Evolutionary conservation across 805 yeast species (phyloP).

Genomic region (Isabelozyma gotoi): DNA sequence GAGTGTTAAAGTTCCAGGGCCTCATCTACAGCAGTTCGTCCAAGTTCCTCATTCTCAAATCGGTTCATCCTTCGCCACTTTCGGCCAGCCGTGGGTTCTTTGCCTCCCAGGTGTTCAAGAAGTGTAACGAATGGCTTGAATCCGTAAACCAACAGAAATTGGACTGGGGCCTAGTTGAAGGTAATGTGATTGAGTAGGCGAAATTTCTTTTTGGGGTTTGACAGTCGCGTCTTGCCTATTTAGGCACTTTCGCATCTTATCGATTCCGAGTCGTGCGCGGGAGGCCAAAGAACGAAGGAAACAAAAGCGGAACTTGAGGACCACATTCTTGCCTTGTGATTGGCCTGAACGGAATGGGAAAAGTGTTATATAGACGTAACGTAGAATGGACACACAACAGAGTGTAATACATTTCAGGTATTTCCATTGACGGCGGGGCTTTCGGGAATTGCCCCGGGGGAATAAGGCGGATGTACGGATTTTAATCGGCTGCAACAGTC

Average conservation of each 20-base stretch:
- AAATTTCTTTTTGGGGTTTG: neutral
- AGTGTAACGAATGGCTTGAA: conserved; percentile 76
- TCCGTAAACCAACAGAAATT: conserved; percentile 45
- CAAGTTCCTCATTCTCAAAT: conserved; percentile 53
- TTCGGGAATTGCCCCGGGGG: too few species aligned
- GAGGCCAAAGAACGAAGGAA: too few species aligned
- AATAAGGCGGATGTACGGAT: too few species aligned
- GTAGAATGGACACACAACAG: too few species aligned
- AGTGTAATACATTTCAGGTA: too few species aligned
- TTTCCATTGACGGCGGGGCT: too few species aligned
- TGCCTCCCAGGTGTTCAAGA: conserved; percentile 67
- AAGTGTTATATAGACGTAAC: too few species aligned
- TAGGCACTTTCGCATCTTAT: neutral
- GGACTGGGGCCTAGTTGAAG: conserved; percentile 59
- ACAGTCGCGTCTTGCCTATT: neutral
- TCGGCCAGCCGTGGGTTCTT: conserved; percentile 87
- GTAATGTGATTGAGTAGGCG: conserved; percentile 19
- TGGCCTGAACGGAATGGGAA: too few species aligned
- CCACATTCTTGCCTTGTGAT: too few species aligned
- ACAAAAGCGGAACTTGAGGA: too few species aligned
- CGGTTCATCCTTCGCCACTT: conserved; percentile 94
- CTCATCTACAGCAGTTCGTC: conserved; percentile 22
- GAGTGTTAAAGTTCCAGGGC: conserved; percentile 42
- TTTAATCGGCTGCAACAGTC: neutral
- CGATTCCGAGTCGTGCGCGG: neutral